Base-by-base conservation (phyloP, 1,284 basidiomycete genomes). In the Mrakiaceae sp. region DNA sequence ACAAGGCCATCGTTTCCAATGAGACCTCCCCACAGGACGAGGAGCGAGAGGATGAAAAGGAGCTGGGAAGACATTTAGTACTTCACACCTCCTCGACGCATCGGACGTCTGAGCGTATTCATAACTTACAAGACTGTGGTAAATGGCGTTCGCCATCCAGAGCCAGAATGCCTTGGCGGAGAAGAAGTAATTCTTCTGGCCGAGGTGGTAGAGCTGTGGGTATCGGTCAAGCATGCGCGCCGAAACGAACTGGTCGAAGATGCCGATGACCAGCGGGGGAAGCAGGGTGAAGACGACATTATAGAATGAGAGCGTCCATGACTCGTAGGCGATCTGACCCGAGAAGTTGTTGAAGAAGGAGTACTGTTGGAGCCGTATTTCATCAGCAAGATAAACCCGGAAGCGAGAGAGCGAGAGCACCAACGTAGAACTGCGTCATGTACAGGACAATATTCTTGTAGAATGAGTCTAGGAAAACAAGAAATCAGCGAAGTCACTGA, bases 331-430 rank as follows among this genome's bases (percentile, higher is more conserved):
- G 69, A 98, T 94, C 77, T 98, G 95, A 27, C 95, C 96, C 2
- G 94, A 98, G 78, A 98, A 98, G 73, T 93, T 95, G 80, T 96
- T 97, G 81, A 93, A 88, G 81, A 96, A 94, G 52, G 96, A 97
- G 76, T 87, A 98, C 95, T 94, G 68, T 4, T 58, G 39, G 39
- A 68, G 43, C 16, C 47, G 58, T 40, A 7, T 12, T 5, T 42
- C 8, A 39, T 10, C n/a, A 44, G 14, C 14, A 46, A 44, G 5
- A 11, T 58, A 11, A 40, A 43, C 42, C 6, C 46, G 12, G 55
- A 5, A 4, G 16, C 11, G 14, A 55, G 56, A 16, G 66, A 43
- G 9, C 12, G 11, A 53, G 48, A n/a, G 11, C 42, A 77, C 83
- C 56, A 76, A 90, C 90, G 90, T 93, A 97, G 76, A 97, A 97